Evolutionary conservation across 2,329 filamentous ascomycete genomes (phyloP).

Genomic region (Stagonosporopsis vannaccii): DNA sequence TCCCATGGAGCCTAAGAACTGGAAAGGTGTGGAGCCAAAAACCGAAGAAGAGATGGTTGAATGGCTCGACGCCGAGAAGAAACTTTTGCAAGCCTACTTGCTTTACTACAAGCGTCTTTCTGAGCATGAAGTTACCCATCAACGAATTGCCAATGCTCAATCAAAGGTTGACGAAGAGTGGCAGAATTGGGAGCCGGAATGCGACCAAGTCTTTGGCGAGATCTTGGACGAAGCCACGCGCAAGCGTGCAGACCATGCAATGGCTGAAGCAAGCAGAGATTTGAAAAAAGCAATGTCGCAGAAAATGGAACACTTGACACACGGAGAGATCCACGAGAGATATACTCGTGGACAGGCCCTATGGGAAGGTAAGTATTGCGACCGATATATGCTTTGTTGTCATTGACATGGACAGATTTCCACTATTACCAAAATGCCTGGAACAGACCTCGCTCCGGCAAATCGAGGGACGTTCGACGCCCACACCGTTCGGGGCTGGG

Average conservation of each 20-base stretch:
- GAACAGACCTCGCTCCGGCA: not conserved
- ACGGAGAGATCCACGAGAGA: not conserved
- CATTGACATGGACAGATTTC: not conserved
- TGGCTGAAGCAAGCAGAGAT: no score
- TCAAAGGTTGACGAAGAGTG: not conserved
- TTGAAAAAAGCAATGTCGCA: not conserved
- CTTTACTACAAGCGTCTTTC: not conserved
- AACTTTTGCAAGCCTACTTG: not conserved
- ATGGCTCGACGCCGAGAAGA: not conserved
- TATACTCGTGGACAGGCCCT: not conserved
- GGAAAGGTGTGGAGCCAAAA: not conserved
- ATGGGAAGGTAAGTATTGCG: not conserved
- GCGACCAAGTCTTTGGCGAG: not conserved
- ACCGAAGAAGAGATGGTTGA: not conserved
- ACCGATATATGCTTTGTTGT: no score
- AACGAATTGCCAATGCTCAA: no score
- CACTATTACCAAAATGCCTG: slow-evolving; percentile 2
- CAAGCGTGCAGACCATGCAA: not conserved
- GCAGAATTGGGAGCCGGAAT: not conserved
- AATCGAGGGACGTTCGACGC: not conserved
- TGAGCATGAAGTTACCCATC: not conserved
- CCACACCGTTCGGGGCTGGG: not conserved
- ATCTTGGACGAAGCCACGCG: not conserved
- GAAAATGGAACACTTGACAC: no score
- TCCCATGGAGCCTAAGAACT: not conserved